Conservation (phyloP, 805 yeast species). For the Millerozyma acaciae region DNA sequence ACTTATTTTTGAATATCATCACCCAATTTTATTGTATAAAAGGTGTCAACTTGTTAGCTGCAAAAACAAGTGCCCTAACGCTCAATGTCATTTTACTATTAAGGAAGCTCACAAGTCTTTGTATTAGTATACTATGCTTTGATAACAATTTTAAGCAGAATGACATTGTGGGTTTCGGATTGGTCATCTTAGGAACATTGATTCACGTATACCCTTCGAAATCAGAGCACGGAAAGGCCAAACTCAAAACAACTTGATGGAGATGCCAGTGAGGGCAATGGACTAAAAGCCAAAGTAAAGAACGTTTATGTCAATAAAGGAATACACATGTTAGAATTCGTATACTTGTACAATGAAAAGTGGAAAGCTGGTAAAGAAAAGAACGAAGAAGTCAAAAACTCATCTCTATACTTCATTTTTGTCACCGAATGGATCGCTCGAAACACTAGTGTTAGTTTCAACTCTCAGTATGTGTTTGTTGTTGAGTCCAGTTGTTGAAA, state of each 20-base stretch:
- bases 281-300: no score
- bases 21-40: conserved; percentile 48
- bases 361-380: no score
- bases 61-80: conserved; percentile 57
- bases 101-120: conserved; percentile 58
- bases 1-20: conserved; percentile 14
- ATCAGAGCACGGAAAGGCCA: conserved; percentile 2
- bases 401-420: conserved; percentile 22
- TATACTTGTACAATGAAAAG: no score
- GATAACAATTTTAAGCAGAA: conserved; percentile 37
- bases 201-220: no score
- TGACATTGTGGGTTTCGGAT: conserved; percentile 43
- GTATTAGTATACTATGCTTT: conserved; percentile 53
- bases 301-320: no score
- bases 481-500: conserved; percentile 2
- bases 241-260: not conserved
- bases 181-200: conserved; percentile 56
- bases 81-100: conserved; percentile 57
- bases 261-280: no score
- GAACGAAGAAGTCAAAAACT: no score
- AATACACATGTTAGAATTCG: no score
- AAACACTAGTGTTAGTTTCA: conserved; percentile 23
- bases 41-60: conserved; percentile 64
- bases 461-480: conserved; percentile 13
- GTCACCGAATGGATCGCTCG: conserved; percentile 41